phyloP scores from a whole-genome alignment of 2,329 filamentous ascomycete genomes.

The Trichoderma endophyticum region DNA sequence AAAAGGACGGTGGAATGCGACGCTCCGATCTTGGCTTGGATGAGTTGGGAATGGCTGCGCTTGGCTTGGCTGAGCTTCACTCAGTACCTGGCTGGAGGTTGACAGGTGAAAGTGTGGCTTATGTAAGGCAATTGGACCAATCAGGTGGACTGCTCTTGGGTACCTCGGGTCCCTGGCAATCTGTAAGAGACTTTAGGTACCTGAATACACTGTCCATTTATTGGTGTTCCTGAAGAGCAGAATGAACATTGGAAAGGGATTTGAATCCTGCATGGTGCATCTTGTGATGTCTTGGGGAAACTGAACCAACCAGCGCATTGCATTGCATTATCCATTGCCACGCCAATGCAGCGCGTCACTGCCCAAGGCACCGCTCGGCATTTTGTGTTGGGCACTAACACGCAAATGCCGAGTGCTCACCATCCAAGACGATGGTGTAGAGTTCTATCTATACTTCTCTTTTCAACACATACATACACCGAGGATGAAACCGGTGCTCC shows the following conservation, averaged over 20 bases:
- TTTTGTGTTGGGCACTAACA: neutral
- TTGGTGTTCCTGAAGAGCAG: neutral
- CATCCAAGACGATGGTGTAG: neutral
- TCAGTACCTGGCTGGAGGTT: neutral
- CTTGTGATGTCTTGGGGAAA: neutral
- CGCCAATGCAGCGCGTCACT: neutral
- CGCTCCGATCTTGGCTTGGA: neutral
- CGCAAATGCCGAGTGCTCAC: neutral
- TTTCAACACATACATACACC: neutral
- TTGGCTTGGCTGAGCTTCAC: neutral
- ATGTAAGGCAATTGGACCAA: neutral
- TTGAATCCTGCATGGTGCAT: neutral
- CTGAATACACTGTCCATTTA: neutral
- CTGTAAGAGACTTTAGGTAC: neutral
- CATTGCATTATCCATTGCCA: neutral
- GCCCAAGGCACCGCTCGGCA: slow-evolving; percentile 1
- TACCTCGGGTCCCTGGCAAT: neutral
- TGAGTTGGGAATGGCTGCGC: neutral
- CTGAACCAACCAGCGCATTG: neutral
- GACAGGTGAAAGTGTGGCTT: neutral
- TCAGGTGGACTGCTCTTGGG: neutral
- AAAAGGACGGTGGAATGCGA: neutral
- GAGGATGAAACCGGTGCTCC: neutral
- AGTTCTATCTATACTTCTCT: neutral
- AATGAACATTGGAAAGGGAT: neutral